Base-by-base conservation (phyloP, 1,139 yeast genomes). In the Suhomyces anneliseae region DNA sequence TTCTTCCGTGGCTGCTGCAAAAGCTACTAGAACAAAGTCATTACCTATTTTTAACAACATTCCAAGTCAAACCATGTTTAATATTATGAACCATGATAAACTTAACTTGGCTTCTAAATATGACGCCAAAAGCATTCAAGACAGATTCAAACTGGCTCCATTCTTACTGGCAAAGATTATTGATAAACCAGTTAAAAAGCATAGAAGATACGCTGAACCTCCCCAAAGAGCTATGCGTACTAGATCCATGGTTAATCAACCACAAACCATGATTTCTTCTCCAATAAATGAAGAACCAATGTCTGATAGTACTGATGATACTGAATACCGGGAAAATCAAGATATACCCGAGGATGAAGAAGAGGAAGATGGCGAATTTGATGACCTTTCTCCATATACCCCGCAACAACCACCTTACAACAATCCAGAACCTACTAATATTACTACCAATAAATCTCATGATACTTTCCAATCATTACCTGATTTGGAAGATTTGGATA, bases 11-110 rank as follows among this genome's bases (percentile, higher is more conserved):
- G 76, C 60, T 14, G 69, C 72, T 7, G 64, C 75, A 39, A 82
- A 80, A 62, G 88, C 88, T 8, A 76, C 79, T n/a, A 71, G 88
- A 58, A 83, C 88, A 1, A 82, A 81, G 54, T 83, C 87, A 0
- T 65, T 83, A 43, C 87, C 87, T 4, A 74, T 76, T 2, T 82
- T 81, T 68, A 75, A 68, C 40, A 72, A 70, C 44, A 70, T 72
- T 6, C 74, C 69, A 14, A 69, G 67, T 50, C 76, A 66, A 52
- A 70, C 70, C 45, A 70, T 74, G 54, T 72, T 66, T 50, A 72
- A 65, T 46, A 72, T 74, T 43, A 70, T 73, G 60, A 70, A 66
- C 47, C 77, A 77, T 36, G 79, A 75, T 54, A 71, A 69, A 47
- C 55, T 66, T 47, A 80, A 67, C 45, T 61, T 64, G 7, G 64